Evolutionary conservation across 1,284 basidiomycete genomes (phyloP), one percentile per base, ranked within the genome.

Genomic region (Inonotus obliquus): DNA sequence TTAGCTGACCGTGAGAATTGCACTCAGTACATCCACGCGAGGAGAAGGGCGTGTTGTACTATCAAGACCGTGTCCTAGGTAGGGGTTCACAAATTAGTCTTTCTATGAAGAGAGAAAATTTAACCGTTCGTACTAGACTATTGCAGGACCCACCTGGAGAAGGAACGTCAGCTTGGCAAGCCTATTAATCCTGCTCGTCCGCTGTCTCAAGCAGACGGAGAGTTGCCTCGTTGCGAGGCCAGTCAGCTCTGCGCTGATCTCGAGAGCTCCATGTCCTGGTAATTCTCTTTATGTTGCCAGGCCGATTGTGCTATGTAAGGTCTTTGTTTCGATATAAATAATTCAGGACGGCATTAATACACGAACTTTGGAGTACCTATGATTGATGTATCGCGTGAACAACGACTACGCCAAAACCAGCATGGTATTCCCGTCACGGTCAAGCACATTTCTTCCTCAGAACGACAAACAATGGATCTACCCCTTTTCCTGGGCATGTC

Each of bases 21-120:
- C 13, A 21, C 14, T 6, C 48, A 38, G 63, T 71, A 10, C 69
- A 71, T 44, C 69, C 69, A 1, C 56, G 59, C 17, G 66, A 66
- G 38, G 69, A 68, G 63, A 64, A 64, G 29, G 67, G 66, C 7
- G 68, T 69, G 1, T 51, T 68, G n/a, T 69, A 67, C 60, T 69
- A 69, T 57, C 69, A 71, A 55, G 47, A 61, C 29, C 65, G 63
- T 13, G 67, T 70, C n/a, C 60, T 65, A n/a, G 58, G 63, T 54
- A 55, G 45, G 39, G 62, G 59, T 19, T n/a, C 10, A 13, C 39
- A 4, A n/a, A 48, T 35, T 10, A 17, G 19, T 41, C 13, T 59
- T 53, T 35, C 23, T 25, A 19, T 2, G n/a, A 14, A 41, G 57
- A 2, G 48, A 19, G 17, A 37, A 45, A 51, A 14, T 13, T n/a